These are phyloP conservation scores for Saccharomycodes ludwigii DNA, from an alignment of 805 yeast genomes.

Conservation along the genomic window DNA sequence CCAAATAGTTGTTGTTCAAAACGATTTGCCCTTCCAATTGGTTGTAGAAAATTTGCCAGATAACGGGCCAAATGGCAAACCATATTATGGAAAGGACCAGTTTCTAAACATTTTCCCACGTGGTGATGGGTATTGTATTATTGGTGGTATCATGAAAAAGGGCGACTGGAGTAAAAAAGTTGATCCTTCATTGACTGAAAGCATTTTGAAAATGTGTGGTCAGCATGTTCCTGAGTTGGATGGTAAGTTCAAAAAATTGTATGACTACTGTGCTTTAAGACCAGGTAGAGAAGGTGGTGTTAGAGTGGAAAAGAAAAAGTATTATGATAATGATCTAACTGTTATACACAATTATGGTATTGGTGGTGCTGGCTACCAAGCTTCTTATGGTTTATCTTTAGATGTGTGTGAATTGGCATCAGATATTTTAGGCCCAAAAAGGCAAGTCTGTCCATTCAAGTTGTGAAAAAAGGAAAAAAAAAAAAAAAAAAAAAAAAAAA, in stretches of 20 bases:
- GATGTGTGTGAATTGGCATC: conserved; percentile 29
- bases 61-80: conserved; percentile 1
- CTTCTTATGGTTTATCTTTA: conserved; percentile 52
- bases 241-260: conserved; percentile 8
- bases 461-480: too few species aligned
- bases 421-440: conserved; percentile 14
- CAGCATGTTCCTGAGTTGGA: conserved; percentile 17
- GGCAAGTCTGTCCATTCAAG: too few species aligned
- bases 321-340: conserved; percentile 8
- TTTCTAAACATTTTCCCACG: conserved; percentile 53
- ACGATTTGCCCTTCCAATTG: conserved; percentile 28
- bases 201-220: conserved; percentile 35
- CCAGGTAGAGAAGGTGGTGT: conserved; percentile 55
- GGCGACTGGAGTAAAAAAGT: conserved; percentile 23
- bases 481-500: too few species aligned
- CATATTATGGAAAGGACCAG: conserved; percentile 33
- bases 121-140: conserved; percentile 58
- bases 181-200: conserved; percentile 32
- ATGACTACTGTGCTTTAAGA: conserved; percentile 37
- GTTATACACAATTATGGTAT: conserved; percentile 60
- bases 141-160: conserved; percentile 39
- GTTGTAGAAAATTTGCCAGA: conserved; percentile 16
- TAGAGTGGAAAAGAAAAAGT: conserved; percentile 33
- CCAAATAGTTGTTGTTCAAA: conserved; percentile 41
- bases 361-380: conserved; percentile 69